These are phyloP conservation scores for Acidomyces sp. DNA, from an alignment of 495 filamentous ascomycete genomes.

Conservation along the genomic window DNA sequence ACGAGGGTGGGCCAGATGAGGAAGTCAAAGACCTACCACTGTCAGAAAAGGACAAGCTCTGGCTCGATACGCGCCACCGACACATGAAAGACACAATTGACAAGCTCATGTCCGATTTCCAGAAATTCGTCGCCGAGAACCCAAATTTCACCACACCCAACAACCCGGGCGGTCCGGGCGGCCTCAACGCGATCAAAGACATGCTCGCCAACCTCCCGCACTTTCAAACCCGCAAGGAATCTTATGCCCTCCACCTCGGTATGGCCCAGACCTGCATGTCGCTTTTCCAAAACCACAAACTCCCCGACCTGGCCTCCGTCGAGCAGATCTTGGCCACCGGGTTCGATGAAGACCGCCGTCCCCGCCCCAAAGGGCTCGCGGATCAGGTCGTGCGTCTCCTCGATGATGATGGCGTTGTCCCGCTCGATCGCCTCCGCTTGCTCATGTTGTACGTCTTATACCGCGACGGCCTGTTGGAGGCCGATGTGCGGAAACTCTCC, in stretches of 20 bases:
- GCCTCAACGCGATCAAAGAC: conserved; percentile 83
- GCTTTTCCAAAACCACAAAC: conserved; percentile 67
- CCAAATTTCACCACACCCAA: conserved; percentile 74
- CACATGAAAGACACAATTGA: conserved; percentile 98
- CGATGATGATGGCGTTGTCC: conserved; percentile 60
- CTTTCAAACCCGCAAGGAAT: conserved; percentile 87
- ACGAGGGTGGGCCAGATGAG: conserved; percentile 51
- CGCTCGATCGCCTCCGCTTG: conserved; percentile 66
- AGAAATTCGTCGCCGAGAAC: conserved; percentile 78
- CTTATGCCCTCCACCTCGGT: conserved; percentile 83
- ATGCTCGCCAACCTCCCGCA: conserved; percentile 93
- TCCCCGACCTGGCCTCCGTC: conserved; percentile 71
- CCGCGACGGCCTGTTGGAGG: conserved; percentile 73
- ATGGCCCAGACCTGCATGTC: conserved; percentile 99
- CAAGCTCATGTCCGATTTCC: conserved; percentile 82
- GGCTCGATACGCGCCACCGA: conserved; percentile 81
- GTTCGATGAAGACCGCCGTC: conserved; percentile 80
- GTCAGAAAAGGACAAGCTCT: conserved; percentile 75
- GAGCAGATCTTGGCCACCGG: conserved; percentile 85
- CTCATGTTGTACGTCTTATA: conserved; percentile 77
- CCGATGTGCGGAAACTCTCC: conserved; percentile 72
- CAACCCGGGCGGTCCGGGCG: conserved; percentile 51
- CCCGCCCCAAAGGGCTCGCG: conserved; percentile 66
- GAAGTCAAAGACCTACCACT: conserved; percentile 85
- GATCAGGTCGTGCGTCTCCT: conserved; percentile 75